These are phyloP conservation scores for Cladosporium cucumerinum DNA, from an alignment of 2,329 filamentous ascomycete genomes.

Conservation along the genomic window DNA sequence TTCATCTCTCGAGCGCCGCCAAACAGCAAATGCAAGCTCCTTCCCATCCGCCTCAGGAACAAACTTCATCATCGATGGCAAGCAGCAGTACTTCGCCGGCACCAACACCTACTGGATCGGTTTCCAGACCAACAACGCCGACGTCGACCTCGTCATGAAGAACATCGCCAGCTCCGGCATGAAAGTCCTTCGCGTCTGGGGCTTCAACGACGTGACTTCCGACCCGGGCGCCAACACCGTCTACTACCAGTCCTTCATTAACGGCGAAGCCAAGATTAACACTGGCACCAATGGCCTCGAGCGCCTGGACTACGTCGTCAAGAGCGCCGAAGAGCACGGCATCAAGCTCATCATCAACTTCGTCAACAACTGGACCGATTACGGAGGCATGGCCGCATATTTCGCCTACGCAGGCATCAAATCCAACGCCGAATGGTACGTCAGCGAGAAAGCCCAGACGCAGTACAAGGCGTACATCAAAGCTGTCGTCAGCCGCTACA, in stretches of 20 bases:
- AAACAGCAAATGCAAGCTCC: not conserved
- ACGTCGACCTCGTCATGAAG: conserved; percentile 51
- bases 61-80: conserved; percentile 43
- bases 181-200: conserved; percentile 60
- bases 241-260: conserved; percentile 55
- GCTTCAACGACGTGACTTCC: conserved; percentile 58
- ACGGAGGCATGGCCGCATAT: conserved; percentile 62
- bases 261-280: conserved; percentile 57
- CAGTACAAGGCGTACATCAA: conserved; percentile 63
- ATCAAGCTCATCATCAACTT: conserved; percentile 64
- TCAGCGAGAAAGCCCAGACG: conserved; percentile 42
- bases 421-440: conserved; percentile 55
- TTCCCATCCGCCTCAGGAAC: conserved; percentile 23
- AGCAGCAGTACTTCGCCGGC: conserved; percentile 50
- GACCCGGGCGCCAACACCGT: conserved; percentile 42
- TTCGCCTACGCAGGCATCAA: conserved; percentile 53
- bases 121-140: conserved; percentile 51
- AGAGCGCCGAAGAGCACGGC: conserved; percentile 55
- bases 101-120: conserved; percentile 57
- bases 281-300: conserved; percentile 60
- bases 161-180: conserved; percentile 51
- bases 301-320: conserved; percentile 62
- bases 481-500: conserved; percentile 58
- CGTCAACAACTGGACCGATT: conserved; percentile 69
- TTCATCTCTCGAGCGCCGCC: not conserved